phyloP scores from a whole-genome alignment of 225 moss, liverwort and hornwort genomes.

The Marchantia polymorpha region DNA sequence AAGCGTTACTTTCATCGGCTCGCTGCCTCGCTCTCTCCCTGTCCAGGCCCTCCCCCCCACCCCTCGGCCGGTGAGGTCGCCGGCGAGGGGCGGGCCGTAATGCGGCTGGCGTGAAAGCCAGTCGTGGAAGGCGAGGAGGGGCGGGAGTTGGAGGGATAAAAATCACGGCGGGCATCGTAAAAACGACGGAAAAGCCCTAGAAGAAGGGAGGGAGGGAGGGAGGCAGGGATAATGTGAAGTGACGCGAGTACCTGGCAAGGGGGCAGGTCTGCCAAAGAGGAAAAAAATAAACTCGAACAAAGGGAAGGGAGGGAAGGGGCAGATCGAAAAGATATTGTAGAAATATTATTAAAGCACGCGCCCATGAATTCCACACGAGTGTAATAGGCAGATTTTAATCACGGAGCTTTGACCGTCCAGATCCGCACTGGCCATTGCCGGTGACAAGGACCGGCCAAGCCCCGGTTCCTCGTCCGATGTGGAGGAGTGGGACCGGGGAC shows the following conservation, averaged over 20 bases:
- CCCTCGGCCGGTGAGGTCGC: neutral
- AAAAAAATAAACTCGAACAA: slow-evolving; percentile 4
- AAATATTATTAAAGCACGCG: slow-evolving; percentile 21
- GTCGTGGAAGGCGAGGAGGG: neutral
- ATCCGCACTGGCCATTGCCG: slow-evolving; percentile 1
- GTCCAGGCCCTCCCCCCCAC: no score
- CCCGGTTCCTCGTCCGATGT: neutral
- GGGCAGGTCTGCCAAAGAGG: neutral
- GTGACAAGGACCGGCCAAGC: slow-evolving; percentile 9
- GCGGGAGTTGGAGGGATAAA: neutral
- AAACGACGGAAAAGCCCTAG: neutral
- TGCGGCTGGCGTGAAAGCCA: neutral
- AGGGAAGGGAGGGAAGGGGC: neutral
- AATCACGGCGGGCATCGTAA: neutral
- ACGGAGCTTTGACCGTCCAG: slow-evolving; percentile 24
- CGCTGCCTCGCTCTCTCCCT: neutral
- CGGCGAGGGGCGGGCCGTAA: no score
- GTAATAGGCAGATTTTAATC: slow-evolving; percentile 14
- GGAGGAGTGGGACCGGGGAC: slow-evolving; percentile 15
- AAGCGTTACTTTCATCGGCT: slow-evolving; percentile 9
- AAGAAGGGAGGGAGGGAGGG: slow-evolving; percentile 1
- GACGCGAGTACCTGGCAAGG: slow-evolving; percentile 9
- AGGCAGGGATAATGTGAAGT: slow-evolving; percentile 17
- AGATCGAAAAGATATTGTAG: neutral
- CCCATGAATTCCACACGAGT: slow-evolving; percentile 17